Percentiles rank a stretch among this genome's conserved stretches.
These are phyloP conservation scores for Pseudocercospora vitis DNA, from an alignment of 2,329 filamentous ascomycete species.

Conservation along the genomic window DNA sequence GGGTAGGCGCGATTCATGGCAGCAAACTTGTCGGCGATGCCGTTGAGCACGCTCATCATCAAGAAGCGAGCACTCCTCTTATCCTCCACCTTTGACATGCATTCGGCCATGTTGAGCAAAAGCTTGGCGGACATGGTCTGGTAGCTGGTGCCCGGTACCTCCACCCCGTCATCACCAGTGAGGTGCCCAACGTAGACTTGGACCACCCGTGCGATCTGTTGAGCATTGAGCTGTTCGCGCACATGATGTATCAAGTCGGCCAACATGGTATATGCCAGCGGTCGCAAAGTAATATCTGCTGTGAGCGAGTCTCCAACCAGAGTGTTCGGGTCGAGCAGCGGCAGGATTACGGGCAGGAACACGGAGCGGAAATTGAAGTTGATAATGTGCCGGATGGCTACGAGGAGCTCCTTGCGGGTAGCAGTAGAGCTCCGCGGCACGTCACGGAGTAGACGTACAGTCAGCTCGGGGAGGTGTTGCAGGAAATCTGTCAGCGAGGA, in stretches of 20 bases:
- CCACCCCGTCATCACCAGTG: slow-evolving; percentile 73
- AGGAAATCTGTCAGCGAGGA: slow-evolving; percentile 86
- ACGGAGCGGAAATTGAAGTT: slow-evolving; percentile 98
- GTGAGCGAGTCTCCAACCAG: slow-evolving; percentile 94
- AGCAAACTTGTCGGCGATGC: slow-evolving; percentile 96
- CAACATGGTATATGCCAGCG: slow-evolving; percentile 95
- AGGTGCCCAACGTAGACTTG: slow-evolving; percentile 96
- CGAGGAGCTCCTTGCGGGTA: slow-evolving; percentile 88
- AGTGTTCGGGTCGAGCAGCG: slow-evolving; percentile 88
- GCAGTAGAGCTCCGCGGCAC: slow-evolving; percentile 93
- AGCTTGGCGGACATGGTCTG: slow-evolving; percentile 99
- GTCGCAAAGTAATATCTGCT: slow-evolving; percentile 93
- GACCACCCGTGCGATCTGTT: slow-evolving; percentile 92
- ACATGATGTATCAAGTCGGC: slow-evolving; percentile 98
- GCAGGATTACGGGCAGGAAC: slow-evolving; percentile 90
- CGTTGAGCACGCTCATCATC: slow-evolving; percentile 94
- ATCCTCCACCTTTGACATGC: slow-evolving; percentile 88
- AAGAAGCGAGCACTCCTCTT: slow-evolving; percentile 95
- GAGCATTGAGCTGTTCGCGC: slow-evolving; percentile 78
- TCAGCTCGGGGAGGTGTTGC: slow-evolving; percentile 78
- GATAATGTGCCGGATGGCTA: slow-evolving; percentile 96
- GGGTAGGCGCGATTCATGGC: slow-evolving; percentile 96
- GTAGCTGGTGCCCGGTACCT: slow-evolving; percentile 84
- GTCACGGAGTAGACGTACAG: slow-evolving; percentile 87
- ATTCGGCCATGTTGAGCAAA: slow-evolving; percentile 95